These are phyloP conservation scores for Lepiota subincarnata DNA, from an alignment of 768 basidiomycete genomes.

Conservation along the genomic window DNA sequence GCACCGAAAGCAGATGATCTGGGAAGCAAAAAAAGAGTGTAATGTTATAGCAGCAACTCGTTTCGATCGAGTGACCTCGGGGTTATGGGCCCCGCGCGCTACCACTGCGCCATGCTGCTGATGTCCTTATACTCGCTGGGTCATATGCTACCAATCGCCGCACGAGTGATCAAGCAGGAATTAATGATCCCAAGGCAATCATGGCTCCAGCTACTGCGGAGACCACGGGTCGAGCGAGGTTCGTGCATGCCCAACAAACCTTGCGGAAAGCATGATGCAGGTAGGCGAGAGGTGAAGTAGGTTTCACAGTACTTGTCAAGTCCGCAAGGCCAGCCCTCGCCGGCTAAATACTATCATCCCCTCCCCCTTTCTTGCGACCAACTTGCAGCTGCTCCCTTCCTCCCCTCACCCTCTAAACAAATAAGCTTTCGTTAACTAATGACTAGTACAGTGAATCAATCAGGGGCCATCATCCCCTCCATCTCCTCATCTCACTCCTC, in stretches of 20 bases:
- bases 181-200: neutral
- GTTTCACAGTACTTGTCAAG: slow-evolving; percentile 7
- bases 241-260: slow-evolving; percentile 1
- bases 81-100: slow-evolving; percentile 61
- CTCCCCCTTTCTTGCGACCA: neutral
- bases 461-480: neutral
- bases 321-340: neutral
- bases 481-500: neutral
- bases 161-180: too few relatives aligned
- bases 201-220: neutral
- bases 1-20: too few relatives aligned
- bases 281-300: neutral
- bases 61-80: slow-evolving; percentile 65
- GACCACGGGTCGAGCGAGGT: neutral
- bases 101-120: slow-evolving; percentile 57
- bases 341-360: neutral
- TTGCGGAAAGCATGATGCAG: slow-evolving; percentile 7
- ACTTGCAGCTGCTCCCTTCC: neutral
- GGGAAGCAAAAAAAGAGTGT: too few relatives aligned
- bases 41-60: slow-evolving; percentile 52
- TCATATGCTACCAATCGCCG: too few relatives aligned
- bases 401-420: neutral
- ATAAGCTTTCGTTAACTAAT: neutral
- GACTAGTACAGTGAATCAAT: neutral
- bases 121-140: too few relatives aligned